Base-by-base conservation (phyloP, 2,329 filamentous ascomycete genomes). In the Paraphaeosphaeria minitans region DNA sequence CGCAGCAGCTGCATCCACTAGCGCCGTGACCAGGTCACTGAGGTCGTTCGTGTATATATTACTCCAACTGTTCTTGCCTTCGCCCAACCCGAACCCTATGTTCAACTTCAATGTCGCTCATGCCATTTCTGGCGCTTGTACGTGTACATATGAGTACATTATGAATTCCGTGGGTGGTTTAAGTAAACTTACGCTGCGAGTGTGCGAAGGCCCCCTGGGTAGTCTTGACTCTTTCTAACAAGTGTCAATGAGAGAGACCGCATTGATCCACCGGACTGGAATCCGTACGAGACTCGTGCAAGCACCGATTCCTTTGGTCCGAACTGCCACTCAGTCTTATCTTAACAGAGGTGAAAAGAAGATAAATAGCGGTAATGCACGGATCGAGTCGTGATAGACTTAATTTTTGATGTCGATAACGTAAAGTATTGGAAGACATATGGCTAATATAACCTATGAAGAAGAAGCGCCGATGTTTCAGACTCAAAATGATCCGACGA, bases 1-100 rank as follows among this genome's bases (percentile, higher is more conserved):
- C 4, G 62, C 54, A 19, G 33, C 56, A 0, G 85, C 85, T 8
- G 82, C 83, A 51, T 85, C 80, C 0, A 82, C 80, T 0, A 89
- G 76, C 9, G 80, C 67, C 1, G 82, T 66, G 56, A 84, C 85
- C 0, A 89, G 60, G 2, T 74, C 68, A 13, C 81, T 82, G 0
- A 89, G 73, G 66, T 89, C 87, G 59, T 89, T 84, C 0, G 89
- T 80, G 52, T 86, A 81, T 21, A 74, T 66, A 62, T 72, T 71
- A 52, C 83, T 82, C 84, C 85, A 87, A 3, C 78, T 75, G 0
- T 83, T 81, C 60, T 83, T 71, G 0, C 87, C 87, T 0, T 80
- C 79, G 2, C 83, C 84, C 1, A 89, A 75, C 4, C 80, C 77
- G 2, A 85, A 82, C 0, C 75, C 81, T 9, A 83, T 77, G 0